Evolutionary conservation across 2,329 filamentous ascomycete genomes (phyloP).

Genomic region (Colletotrichum graminicola): DNA sequence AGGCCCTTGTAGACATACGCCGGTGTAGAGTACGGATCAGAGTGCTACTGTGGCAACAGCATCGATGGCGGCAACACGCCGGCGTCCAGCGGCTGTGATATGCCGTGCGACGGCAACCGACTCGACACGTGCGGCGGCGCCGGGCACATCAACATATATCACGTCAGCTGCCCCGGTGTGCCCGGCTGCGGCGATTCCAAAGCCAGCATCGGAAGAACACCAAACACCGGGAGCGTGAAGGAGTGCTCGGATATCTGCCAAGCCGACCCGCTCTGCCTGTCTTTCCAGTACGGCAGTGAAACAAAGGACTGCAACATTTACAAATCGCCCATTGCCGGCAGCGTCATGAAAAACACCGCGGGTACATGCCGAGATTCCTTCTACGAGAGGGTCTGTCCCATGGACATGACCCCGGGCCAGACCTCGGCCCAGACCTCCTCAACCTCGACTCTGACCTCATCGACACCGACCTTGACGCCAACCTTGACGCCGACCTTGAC

Average conservation of each 20-base stretch:
- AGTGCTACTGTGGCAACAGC: constrained; percentile 65
- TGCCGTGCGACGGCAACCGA: constrained; percentile 64
- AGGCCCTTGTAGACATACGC: constrained; percentile 50
- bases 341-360: too few species aligned
- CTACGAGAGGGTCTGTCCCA: background rate
- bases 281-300: background rate
- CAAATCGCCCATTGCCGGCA: background rate
- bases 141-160: constrained; percentile 55
- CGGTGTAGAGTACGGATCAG: constrained; percentile 63
- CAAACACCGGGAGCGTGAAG: background rate
- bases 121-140: constrained; percentile 58
- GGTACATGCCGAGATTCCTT: background rate
- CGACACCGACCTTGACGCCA: too few species aligned
- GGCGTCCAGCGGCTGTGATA: constrained; percentile 58
- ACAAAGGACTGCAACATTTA: background rate
- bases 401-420: too few species aligned
- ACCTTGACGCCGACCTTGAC: too few species aligned
- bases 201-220: too few species aligned
- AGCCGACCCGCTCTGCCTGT: background rate
- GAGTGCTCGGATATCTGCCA: constrained; percentile 11
- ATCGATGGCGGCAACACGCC: constrained; percentile 54
- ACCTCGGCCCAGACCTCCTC: too few species aligned
- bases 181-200: background rate
- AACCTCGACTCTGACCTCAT: too few species aligned
- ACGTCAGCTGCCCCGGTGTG: background rate